These are phyloP conservation scores for Cicer arietinum DNA, from an alignment of 306 rosid genomes.

Conservation along the genomic window DNA sequence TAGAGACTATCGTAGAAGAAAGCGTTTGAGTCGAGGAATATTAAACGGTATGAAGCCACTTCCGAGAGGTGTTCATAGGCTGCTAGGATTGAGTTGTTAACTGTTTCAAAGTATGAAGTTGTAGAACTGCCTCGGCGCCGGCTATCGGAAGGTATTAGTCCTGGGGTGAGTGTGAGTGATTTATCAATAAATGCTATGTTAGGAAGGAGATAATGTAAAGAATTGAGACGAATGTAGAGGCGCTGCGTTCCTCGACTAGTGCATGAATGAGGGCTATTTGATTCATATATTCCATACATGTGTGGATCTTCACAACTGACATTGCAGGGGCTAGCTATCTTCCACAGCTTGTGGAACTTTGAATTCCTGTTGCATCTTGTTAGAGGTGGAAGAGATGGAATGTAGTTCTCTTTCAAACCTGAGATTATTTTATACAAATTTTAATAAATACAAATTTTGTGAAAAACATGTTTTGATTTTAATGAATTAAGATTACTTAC, in stretches of 20 bases:
- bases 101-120: slow-evolving; percentile 67
- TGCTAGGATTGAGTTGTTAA: slow-evolving; percentile 51
- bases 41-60: slow-evolving; percentile 81
- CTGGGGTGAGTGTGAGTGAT: slow-evolving; percentile 60
- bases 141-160: slow-evolving; percentile 51
- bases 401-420: slow-evolving; percentile 84
- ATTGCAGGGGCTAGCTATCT: slow-evolving; percentile 76
- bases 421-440: not conserved
- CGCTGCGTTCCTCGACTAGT: slow-evolving; percentile 96
- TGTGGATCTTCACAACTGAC: slow-evolving; percentile 60
- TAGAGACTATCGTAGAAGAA: slow-evolving; percentile 76
- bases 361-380: slow-evolving; percentile 85
- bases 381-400: slow-evolving; percentile 85
- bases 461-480: not conserved
- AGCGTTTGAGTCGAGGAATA: slow-evolving; percentile 72
- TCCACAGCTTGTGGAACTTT: slow-evolving; percentile 72
- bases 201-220: slow-evolving; percentile 66
- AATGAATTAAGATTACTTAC: slow-evolving; percentile 28
- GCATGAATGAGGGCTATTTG: slow-evolving; percentile 67
- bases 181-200: slow-evolving; percentile 68
- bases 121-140: slow-evolving; percentile 4
- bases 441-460: too few relatives aligned
- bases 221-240: slow-evolving; percentile 93
- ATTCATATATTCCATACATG: slow-evolving; percentile 52
- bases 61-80: slow-evolving; percentile 81